phyloP scores from a whole-genome alignment of 1,139 yeast genomes.

The Geotrichum carabidarum region DNA sequence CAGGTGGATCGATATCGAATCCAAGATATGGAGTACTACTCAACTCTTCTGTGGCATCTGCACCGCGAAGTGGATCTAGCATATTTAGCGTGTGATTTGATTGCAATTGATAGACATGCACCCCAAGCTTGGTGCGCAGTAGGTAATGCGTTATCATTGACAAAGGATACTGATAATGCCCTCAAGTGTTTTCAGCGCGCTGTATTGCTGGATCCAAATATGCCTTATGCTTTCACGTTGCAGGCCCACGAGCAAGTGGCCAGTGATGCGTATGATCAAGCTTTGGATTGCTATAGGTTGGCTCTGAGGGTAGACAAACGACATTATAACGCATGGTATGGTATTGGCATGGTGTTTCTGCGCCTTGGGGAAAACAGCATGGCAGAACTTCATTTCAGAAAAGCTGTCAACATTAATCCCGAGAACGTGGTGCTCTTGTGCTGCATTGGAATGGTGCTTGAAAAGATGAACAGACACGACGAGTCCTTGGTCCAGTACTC shows the following conservation, averaged over 20 bases:
- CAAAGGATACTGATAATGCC: constrained; percentile 85
- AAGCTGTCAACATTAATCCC: constrained; percentile 85
- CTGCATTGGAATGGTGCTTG: constrained; percentile 92
- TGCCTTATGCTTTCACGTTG: constrained; percentile 72
- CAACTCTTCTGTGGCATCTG: constrained; percentile 90
- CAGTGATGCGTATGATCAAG: constrained; percentile 86
- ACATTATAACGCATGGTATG: constrained; percentile 93
- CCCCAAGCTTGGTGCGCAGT: constrained; percentile 91
- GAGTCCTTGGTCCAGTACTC: constrained; percentile 81
- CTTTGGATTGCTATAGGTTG: constrained; percentile 73
- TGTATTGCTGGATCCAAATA: constrained; percentile 52
- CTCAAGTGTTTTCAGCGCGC: constrained; percentile 83
- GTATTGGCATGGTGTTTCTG: constrained; percentile 90
- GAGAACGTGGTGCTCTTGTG: constrained; percentile 84
- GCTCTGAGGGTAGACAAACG: constrained; percentile 74
- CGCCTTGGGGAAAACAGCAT: constrained; percentile 77
- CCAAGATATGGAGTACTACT: constrained; percentile 85
- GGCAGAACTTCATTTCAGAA: constrained; percentile 83
- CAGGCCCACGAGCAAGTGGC: constrained; percentile 91
- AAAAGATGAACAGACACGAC: constrained; percentile 61
- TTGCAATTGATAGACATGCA: constrained; percentile 57
- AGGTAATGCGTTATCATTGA: constrained; percentile 82
- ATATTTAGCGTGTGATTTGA: constrained; percentile 72
- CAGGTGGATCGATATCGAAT: constrained; percentile 68
- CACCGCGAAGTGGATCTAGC: constrained; percentile 78